These are phyloP conservation scores for Gnomoniopsis smithogilvyi DNA, from an alignment of 2,329 filamentous ascomycete species.

Conservation along the genomic window DNA sequence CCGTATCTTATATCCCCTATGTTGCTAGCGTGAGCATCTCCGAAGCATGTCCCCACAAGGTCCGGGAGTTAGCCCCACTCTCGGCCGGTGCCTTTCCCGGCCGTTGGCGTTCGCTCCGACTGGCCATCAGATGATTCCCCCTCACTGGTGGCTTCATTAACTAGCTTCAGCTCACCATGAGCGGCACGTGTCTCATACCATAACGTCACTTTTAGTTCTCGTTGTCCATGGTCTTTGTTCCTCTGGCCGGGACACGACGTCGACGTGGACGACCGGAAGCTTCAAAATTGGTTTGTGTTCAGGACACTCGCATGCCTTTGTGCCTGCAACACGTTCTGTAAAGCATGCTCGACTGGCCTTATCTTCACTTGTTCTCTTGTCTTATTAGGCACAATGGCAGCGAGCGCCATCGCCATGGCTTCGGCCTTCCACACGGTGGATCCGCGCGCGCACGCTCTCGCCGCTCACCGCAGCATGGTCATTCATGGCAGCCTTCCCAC, in stretches of 20 bases:
- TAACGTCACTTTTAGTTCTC: not conserved
- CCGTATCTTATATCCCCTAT: not conserved
- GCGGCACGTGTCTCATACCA: not conserved
- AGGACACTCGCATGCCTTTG: not conserved
- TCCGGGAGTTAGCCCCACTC: not conserved
- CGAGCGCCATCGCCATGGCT: constrained; percentile 10
- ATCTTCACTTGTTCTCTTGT: not conserved
- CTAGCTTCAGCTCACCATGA: not conserved
- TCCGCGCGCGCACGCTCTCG: not conserved
- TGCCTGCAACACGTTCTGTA: not conserved
- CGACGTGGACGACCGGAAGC: not conserved
- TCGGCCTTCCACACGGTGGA: constrained; percentile 5
- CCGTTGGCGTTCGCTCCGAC: not conserved
- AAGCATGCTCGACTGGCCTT: not conserved
- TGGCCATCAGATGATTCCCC: not conserved
- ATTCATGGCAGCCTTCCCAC: constrained; percentile 6
- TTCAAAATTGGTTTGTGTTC: not conserved
- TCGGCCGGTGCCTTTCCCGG: not conserved
- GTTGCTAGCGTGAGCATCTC: not conserved
- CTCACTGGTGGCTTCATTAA: not conserved
- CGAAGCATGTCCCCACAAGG: not conserved
- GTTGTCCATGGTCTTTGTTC: not conserved
- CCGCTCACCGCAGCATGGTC: not conserved
- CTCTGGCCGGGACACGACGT: not conserved
- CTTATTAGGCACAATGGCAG: constrained; percentile 2